A percentile compares a stretch with the other conserved stretches of the same genome.
phyloP scores from a whole-genome alignment of 768 basidiomycete genomes.

The Tricholoma matsutake region DNA sequence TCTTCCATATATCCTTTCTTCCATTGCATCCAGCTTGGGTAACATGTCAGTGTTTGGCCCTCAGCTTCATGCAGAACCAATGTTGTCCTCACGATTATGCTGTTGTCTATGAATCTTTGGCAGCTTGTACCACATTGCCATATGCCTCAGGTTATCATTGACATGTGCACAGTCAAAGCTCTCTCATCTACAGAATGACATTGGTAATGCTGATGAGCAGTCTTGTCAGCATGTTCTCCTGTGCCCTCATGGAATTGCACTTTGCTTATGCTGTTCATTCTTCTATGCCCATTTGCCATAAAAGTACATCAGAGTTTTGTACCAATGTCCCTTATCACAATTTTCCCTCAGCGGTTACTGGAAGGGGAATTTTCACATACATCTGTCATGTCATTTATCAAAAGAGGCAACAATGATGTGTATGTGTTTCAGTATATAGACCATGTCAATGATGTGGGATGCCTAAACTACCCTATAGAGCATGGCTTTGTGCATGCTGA shows the following conservation, averaged over 20 bases:
- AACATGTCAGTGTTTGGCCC: background rate
- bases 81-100: background rate
- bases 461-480: background rate
- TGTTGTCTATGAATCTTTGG: background rate
- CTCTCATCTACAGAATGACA: background rate
- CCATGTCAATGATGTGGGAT: background rate
- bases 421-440: conserved; percentile 1
- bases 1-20: background rate
- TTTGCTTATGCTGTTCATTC: background rate
- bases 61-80: background rate
- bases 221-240: background rate
- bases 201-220: background rate
- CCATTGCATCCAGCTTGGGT: background rate
- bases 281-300: background rate
- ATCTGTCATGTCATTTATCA: background rate
- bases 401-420: background rate
- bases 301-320: background rate
- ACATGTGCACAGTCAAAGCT: background rate
- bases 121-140: background rate
- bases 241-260: background rate
- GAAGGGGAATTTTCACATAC: background rate
- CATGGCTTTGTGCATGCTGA: conserved; percentile 1
- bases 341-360: background rate
- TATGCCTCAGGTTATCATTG: background rate
- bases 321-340: background rate